Evolutionary conservation across 768 basidiomycete genomes (phyloP).

Genomic region (Trametes meyenii): DNA sequence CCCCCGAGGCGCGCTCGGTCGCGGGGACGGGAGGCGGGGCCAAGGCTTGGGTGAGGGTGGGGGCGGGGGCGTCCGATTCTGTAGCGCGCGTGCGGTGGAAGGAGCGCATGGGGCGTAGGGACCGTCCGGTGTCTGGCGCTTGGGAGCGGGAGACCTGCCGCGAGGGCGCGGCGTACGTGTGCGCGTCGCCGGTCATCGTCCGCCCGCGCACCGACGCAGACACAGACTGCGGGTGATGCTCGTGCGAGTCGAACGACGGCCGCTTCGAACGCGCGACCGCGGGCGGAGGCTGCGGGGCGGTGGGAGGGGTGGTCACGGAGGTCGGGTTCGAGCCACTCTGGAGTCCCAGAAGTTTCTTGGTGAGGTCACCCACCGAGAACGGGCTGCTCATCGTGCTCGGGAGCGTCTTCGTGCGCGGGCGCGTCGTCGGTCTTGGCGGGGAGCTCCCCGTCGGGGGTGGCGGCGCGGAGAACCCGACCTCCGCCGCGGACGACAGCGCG

Average conservation of each 20-base stretch:
- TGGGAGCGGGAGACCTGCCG: conserved; percentile 27
- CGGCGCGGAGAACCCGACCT: conserved; percentile 18
- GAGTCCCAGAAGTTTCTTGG: conserved; percentile 57
- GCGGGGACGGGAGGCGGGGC: conserved; percentile 26
- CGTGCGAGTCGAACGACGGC: conserved; percentile 17
- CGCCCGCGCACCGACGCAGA: conserved; percentile 7
- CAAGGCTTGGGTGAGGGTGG: background rate
- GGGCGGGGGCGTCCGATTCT: conserved; percentile 37
- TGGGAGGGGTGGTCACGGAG: conserved; percentile 4
- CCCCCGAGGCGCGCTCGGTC: conserved; percentile 1
- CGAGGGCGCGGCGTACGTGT: conserved; percentile 15
- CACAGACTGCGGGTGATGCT: background rate
- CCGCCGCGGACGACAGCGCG: conserved; percentile 32
- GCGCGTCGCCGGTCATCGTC: conserved; percentile 1
- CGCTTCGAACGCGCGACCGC: conserved; percentile 15
- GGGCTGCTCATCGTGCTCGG: conserved; percentile 40
- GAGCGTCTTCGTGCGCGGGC: conserved; percentile 49
- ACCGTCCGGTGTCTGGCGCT: conserved; percentile 20
- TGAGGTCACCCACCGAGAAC: conserved; percentile 62
- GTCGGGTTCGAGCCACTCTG: conserved; percentile 33
- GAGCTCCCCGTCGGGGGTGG: conserved; percentile 1
- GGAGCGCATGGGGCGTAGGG: conserved; percentile 57
- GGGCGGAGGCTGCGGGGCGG: conserved; percentile 16
- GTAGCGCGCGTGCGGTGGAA: conserved; percentile 54
- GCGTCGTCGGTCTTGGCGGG: conserved; percentile 29